These are phyloP conservation scores for Paraleonurus japonicus DNA, from an alignment of 257 asterid genomes.

Conservation along the genomic window DNA sequence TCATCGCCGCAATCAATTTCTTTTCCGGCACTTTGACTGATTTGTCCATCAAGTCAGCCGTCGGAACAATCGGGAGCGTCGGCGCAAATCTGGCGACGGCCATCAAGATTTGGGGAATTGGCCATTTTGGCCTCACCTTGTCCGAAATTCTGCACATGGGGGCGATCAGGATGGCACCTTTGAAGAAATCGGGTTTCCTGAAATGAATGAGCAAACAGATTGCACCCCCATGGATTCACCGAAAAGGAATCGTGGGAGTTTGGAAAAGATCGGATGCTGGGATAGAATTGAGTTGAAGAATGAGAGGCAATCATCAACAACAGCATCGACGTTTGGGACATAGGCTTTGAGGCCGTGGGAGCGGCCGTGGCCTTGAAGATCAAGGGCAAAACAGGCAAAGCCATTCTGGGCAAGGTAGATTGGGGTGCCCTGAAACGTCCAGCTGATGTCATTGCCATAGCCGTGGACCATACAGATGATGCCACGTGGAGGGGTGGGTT, in stretches of 20 bases:
- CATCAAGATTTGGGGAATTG: constrained; percentile 58
- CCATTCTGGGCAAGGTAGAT: constrained; percentile 83
- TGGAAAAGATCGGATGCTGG: constrained; percentile 36
- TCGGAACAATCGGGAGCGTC: constrained; percentile 69
- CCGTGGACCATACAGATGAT: constrained; percentile 86
- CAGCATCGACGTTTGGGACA: constrained; percentile 66
- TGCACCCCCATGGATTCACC: constrained; percentile 98
- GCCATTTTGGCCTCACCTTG: constrained; percentile 79
- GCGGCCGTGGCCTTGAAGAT: constrained; percentile 85
- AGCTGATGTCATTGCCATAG: constrained; percentile 87
- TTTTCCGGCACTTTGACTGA: constrained; percentile 79
- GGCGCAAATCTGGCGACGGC: constrained; percentile 60
- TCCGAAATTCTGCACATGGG: constrained; percentile 93
- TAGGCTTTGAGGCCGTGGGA: constrained; percentile 81
- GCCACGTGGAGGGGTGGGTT: constrained; percentile 52
- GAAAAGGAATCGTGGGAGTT: constrained; percentile 42
- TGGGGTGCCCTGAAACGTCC: constrained; percentile 83
- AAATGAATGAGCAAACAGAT: constrained; percentile 65
- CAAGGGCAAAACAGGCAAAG: constrained; percentile 80
- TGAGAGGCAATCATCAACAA: constrained; percentile 56
- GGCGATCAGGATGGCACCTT: constrained; percentile 66
- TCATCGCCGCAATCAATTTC: constrained; percentile 48
- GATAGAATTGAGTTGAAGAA: constrained; percentile 35
- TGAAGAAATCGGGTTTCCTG: constrained; percentile 39
- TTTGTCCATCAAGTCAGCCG: constrained; percentile 76